Conservation (phyloP, 2,329 filamentous ascomycete genomes). For the Seiridium cupressi region DNA sequence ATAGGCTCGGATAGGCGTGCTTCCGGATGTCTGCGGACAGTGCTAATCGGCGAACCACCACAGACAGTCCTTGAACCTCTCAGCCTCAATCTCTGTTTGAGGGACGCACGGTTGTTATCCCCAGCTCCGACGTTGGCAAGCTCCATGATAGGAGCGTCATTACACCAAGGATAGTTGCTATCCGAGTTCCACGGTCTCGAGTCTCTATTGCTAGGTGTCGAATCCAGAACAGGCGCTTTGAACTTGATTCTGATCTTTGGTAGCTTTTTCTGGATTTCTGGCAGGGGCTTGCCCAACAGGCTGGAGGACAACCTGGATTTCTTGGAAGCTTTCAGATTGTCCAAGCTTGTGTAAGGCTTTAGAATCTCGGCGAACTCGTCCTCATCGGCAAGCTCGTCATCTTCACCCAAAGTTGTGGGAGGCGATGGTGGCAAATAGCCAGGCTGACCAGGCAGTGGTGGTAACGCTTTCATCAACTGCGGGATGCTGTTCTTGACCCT, state of each 20-base stretch:
- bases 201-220: constrained; percentile 9
- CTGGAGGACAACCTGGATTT: neutral
- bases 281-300: neutral
- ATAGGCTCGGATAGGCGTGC: constrained; percentile 13
- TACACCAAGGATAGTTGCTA: constrained; percentile 10
- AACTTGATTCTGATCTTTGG: constrained; percentile 24
- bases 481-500: constrained; percentile 49
- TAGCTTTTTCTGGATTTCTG: constrained; percentile 15
- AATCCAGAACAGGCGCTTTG: constrained; percentile 15
- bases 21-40: constrained; percentile 19
- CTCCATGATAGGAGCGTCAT: constrained; percentile 11
- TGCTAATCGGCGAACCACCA: constrained; percentile 14
- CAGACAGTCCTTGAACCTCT: constrained; percentile 19
- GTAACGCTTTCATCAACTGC: constrained; percentile 51
- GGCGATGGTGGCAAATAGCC: constrained; percentile 18
- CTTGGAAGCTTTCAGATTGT: neutral
- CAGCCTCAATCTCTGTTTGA: constrained; percentile 20
- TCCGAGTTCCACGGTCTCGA: constrained; percentile 11
- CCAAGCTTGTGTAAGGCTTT: constrained; percentile 14
- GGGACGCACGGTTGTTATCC: constrained; percentile 5
- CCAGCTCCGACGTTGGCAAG: constrained; percentile 5
- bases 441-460: constrained; percentile 37
- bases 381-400: constrained; percentile 20
- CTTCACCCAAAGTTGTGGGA: constrained; percentile 18
- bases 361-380: constrained; percentile 22